phyloP scores from a whole-genome alignment of 176 grass and related monocot species.

The Eleusine coracana region DNA sequence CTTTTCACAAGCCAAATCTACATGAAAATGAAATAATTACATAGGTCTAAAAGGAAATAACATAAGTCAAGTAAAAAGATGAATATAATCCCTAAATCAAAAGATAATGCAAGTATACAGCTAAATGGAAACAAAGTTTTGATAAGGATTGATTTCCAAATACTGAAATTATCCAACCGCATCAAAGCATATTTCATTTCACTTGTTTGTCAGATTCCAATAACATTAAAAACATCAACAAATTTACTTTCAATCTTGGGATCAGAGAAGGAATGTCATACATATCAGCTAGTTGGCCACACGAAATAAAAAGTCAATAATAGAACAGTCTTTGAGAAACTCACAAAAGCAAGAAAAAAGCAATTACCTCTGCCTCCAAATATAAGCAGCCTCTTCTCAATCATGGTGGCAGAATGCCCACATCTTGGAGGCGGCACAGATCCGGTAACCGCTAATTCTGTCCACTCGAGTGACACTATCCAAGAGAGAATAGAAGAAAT shows the following conservation, averaged over 20 bases:
- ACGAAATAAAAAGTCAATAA: background rate
- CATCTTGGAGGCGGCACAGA: constrained; percentile 80
- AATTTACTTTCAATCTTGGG: constrained; percentile 4
- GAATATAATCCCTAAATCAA: background rate
- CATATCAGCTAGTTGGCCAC: background rate
- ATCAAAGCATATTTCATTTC: constrained; percentile 9
- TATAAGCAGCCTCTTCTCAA: constrained; percentile 88
- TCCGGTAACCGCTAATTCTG: constrained; percentile 76
- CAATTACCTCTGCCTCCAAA: constrained; percentile 93
- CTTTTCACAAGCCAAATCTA: constrained; percentile 16
- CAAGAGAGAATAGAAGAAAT: constrained; percentile 25
- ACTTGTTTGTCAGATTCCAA: background rate
- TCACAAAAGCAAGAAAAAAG: constrained; percentile 11
- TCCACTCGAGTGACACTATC: constrained; percentile 92
- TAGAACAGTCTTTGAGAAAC: background rate
- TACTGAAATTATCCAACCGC: constrained; percentile 4
- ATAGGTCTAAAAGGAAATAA: background rate
- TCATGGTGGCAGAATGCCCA: constrained; percentile 95
- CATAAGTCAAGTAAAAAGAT: background rate
- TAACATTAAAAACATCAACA: constrained; percentile 4
- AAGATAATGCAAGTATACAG: background rate
- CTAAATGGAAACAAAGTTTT: background rate
- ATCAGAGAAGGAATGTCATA: background rate
- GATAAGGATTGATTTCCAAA: background rate
- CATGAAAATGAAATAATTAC: background rate